phyloP scores from a whole-genome alignment of 371 early-diverging fungal genomes.

The Apophysomyces elegans region DNA sequence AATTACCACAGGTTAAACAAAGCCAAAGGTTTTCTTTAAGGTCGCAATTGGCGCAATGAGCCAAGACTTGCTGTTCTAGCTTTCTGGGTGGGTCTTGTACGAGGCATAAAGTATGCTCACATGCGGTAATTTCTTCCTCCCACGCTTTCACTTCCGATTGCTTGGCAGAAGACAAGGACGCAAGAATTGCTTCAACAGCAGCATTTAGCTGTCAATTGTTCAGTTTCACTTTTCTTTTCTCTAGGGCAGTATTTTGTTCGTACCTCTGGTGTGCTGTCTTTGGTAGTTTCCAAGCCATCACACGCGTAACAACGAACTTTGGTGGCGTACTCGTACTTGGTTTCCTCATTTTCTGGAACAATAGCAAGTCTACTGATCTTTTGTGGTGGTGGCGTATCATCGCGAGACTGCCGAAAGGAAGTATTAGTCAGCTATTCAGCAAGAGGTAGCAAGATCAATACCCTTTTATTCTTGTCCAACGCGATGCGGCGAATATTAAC shows the following conservation, averaged over 20 bases:
- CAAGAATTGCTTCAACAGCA: conserved; percentile 71
- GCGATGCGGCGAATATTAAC: conserved; percentile 83
- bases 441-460: conserved; percentile 18
- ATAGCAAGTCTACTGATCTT: conserved; percentile 94
- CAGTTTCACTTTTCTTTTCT: background rate
- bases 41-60: conserved; percentile 89
- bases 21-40: conserved; percentile 85
- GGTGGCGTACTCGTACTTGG: conserved; percentile 72
- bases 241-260: background rate
- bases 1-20: conserved; percentile 77
- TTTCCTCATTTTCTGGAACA: conserved; percentile 69
- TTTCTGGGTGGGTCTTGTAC: conserved; percentile 61
- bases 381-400: conserved; percentile 65
- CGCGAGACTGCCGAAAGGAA: conserved; percentile 23
- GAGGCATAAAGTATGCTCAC: conserved; percentile 81
- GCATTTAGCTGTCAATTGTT: conserved; percentile 50
- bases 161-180: conserved; percentile 79
- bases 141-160: conserved; percentile 92
- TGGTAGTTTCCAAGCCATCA: conserved; percentile 43
- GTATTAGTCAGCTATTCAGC: conserved; percentile 17
- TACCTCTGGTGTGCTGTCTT: conserved; percentile 40
- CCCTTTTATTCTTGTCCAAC: conserved; percentile 39
- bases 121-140: conserved; percentile 84
- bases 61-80: conserved; percentile 59
- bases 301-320: conserved; percentile 75